phyloP scores from a whole-genome alignment of 345 rosid genomes.

The Dipteronia sinensis region DNA sequence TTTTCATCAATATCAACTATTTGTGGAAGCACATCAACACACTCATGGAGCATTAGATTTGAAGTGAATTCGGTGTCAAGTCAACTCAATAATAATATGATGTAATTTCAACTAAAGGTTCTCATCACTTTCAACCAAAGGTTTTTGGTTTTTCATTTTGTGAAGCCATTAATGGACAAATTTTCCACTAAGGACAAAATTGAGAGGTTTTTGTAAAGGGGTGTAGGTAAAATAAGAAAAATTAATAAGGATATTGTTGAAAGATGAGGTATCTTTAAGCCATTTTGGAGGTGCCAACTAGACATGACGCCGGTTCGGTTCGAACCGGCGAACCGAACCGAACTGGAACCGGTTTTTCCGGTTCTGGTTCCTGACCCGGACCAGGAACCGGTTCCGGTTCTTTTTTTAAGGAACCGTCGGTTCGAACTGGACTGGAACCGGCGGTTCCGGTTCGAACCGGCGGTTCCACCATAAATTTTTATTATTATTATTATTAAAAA shows the following conservation, averaged over 20 bases:
- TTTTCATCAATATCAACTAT: not conserved
- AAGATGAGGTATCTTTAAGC: not conserved
- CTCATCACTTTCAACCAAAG: not conserved
- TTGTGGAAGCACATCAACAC: not conserved
- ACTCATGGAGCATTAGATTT: not conserved
- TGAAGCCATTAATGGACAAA: not conserved
- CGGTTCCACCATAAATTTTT: no score
- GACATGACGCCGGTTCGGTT: no score
- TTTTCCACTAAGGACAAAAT: not conserved
- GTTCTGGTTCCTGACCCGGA: no score
- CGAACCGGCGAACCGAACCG: no score
- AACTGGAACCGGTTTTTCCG: no score
- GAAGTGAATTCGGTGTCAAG: not conserved
- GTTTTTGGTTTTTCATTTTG: not conserved
- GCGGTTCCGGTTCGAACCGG: no score
- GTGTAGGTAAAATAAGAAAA: not conserved
- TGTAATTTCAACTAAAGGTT: not conserved
- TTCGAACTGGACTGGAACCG: no score
- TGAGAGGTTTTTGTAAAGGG: not conserved
- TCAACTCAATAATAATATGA: not conserved
- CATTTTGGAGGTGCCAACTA: not conserved
- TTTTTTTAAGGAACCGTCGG: no score
- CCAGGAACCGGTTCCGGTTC: no score
- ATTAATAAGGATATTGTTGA: not conserved
- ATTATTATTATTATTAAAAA: no score